These are phyloP conservation scores for Puccinia horiana DNA, from an alignment of 1,284 basidiomycete genomes.

Conservation along the genomic window DNA sequence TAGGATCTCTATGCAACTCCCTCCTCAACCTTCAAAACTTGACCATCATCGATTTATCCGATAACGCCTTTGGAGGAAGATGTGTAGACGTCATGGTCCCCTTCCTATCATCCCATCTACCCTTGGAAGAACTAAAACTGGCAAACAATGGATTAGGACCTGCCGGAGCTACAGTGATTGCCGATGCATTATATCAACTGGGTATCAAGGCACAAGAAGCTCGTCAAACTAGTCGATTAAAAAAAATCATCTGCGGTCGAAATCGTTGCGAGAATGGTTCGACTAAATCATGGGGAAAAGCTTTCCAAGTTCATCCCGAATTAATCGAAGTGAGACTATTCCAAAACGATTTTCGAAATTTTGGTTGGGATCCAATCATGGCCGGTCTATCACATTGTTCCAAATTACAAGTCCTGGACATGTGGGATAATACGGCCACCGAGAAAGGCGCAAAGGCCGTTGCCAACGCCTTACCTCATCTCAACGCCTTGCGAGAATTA, in stretches of 20 bases:
- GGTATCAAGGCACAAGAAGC: conserved; percentile 71
- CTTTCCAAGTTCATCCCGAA: conserved; percentile 79
- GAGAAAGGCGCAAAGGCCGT: conserved; percentile 72
- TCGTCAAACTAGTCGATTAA: conserved; percentile 71
- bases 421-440: conserved; percentile 95
- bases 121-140: conserved; percentile 79
- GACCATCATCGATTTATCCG: conserved; percentile 83
- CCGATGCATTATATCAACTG: conserved; percentile 77
- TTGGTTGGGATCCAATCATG: conserved; percentile 81
- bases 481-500: conserved; percentile 73
- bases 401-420: conserved; percentile 75
- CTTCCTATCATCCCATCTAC: conserved; percentile 70
- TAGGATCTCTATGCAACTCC: conserved; percentile 83
- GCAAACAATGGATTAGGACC: conserved; percentile 99
- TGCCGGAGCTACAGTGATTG: conserved; percentile 80
- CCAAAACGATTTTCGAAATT: conserved; percentile 95
- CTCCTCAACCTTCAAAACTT: conserved; percentile 77
- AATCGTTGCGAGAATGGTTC: conserved; percentile 92
- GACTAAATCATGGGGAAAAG: conserved; percentile 78
- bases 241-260: conserved; percentile 84
- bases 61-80: conserved; percentile 95
- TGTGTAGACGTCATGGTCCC: conserved; percentile 92
- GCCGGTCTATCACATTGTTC: conserved; percentile 72
- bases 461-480: conserved; percentile 70
- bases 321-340: conserved; percentile 86